These are phyloP conservation scores for Metschnikowia proteae DNA, from an alignment of 805 yeast species.

Conservation along the genomic window DNA sequence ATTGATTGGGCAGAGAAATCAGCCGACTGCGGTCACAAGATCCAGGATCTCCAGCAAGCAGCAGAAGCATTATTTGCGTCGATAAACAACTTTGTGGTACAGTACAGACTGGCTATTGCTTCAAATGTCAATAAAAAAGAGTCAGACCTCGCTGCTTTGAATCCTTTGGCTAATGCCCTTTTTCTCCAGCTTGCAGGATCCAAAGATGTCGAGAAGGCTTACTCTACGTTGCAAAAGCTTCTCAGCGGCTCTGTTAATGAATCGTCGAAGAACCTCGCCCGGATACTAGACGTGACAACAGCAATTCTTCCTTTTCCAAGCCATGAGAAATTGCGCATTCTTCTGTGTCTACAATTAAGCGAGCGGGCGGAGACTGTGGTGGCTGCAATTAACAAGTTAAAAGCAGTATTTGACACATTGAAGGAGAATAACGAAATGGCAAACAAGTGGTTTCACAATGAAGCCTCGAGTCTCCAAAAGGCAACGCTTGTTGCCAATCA, in stretches of 20 bases:
- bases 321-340: conserved; percentile 38
- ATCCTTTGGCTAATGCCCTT: conserved; percentile 60
- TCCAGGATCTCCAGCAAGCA: conserved; percentile 18
- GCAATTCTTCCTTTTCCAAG: conserved; percentile 51
- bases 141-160: conserved; percentile 42
- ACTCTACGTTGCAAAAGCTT: conserved; percentile 37
- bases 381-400: conserved; percentile 32
- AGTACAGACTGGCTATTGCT: conserved; percentile 33
- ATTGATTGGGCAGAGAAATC: conserved; percentile 22
- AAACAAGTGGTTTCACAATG: conserved; percentile 46
- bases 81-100: conserved; percentile 38
- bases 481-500: conserved; percentile 55
- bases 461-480: conserved; percentile 49
- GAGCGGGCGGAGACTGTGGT: conserved; percentile 34
- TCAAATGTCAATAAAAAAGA: conserved; percentile 10
- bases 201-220: conserved; percentile 44
- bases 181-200: conserved; percentile 51
- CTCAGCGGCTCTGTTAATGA: background rate
- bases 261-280: conserved; percentile 19
- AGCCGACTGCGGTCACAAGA: conserved; percentile 15
- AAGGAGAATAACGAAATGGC: conserved; percentile 31
- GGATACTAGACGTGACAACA: conserved; percentile 43
- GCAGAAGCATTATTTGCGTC: conserved; percentile 25
- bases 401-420: conserved; percentile 34
- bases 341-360: conserved; percentile 28